These are phyloP conservation scores for Lycium barbarum DNA, from an alignment of 257 asterid genomes.

Conservation along the genomic window DNA sequence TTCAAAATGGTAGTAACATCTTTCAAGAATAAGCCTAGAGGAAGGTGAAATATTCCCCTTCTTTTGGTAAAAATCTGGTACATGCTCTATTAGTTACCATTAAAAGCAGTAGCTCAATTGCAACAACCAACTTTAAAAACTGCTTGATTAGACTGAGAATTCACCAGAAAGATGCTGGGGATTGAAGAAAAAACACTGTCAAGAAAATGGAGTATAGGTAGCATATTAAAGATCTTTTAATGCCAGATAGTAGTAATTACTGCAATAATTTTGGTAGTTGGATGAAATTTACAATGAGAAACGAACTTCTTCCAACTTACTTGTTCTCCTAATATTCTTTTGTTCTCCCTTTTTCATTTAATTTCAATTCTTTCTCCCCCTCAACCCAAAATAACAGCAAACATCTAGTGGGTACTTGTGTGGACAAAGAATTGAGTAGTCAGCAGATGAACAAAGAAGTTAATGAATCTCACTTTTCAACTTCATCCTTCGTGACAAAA, in stretches of 20 bases:
- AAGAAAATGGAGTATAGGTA: slow-evolving; percentile 36
- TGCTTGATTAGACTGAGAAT: slow-evolving; percentile 28
- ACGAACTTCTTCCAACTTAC: slow-evolving; percentile 27
- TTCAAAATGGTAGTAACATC: neutral
- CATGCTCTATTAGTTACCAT: slow-evolving; percentile 39
- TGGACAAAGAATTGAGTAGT: slow-evolving; percentile 27
- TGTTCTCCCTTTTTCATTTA: slow-evolving; percentile 34
- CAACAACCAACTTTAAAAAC: slow-evolving; percentile 39
- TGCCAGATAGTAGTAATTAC: slow-evolving; percentile 25
- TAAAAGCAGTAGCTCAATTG: slow-evolving; percentile 46
- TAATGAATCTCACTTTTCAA: neutral
- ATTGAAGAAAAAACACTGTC: slow-evolving; percentile 31
- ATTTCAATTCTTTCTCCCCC: slow-evolving; percentile 21
- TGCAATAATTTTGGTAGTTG: slow-evolving; percentile 40
- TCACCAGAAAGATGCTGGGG: slow-evolving; percentile 2
- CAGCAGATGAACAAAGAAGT: slow-evolving; percentile 30
- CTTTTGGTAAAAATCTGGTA: neutral
- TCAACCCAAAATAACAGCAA: slow-evolving; percentile 23
- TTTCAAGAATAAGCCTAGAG: neutral
- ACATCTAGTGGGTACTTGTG: slow-evolving; percentile 4
- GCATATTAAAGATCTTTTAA: slow-evolving; percentile 34
- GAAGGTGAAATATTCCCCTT: slow-evolving; percentile 11
- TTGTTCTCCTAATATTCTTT: neutral
- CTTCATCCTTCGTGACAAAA: neutral
- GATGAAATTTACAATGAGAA: slow-evolving; percentile 52